Evolutionary conservation across 352 stramenopile genomes (phyloP).

Genomic region (Globisporangium irregulare): DNA sequence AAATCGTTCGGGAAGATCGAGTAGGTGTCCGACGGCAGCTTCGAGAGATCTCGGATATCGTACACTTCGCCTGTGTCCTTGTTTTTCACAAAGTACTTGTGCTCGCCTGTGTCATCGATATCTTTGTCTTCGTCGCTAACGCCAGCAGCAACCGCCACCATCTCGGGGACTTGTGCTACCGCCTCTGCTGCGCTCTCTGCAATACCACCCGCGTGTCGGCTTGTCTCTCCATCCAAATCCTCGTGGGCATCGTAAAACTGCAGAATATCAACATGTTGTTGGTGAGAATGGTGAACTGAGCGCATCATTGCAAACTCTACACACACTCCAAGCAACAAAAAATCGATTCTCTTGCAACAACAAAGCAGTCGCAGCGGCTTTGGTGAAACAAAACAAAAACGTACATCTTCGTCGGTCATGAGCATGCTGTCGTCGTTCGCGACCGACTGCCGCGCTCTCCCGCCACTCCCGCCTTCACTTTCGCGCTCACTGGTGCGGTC

Average conservation of each 20-base stretch:
- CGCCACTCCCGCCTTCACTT: slow-evolving; percentile 2
- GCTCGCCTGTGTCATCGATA: slow-evolving; percentile 25
- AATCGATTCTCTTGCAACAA: background rate
- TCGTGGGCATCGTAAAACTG: slow-evolving; percentile 79
- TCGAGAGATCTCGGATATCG: slow-evolving; percentile 65
- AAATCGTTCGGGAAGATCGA: slow-evolving; percentile 78
- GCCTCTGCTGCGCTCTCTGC: slow-evolving; percentile 7
- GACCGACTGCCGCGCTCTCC: slow-evolving; percentile 15
- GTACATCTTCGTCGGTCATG: slow-evolving; percentile 61
- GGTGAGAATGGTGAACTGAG: background rate
- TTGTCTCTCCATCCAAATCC: slow-evolving; percentile 35
- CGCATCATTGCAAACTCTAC: background rate
- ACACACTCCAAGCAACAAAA: too few species aligned
- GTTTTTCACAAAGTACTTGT: slow-evolving; percentile 78
- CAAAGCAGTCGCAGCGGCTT: background rate
- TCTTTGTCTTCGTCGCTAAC: slow-evolving; percentile 5
- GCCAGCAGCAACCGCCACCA: slow-evolving; percentile 1
- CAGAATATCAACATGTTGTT: background rate
- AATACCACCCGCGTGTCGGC: slow-evolving; percentile 15
- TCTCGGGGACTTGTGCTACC: slow-evolving; percentile 15
- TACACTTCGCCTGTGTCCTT: slow-evolving; percentile 81
- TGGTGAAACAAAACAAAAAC: slow-evolving; percentile 1
- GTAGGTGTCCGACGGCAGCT: slow-evolving; percentile 58
- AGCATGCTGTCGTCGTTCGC: slow-evolving; percentile 48
- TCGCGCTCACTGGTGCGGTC: slow-evolving; percentile 5